Conservation (phyloP, 495 filamentous ascomycete species). For the Choiromyces venosus region DNA sequence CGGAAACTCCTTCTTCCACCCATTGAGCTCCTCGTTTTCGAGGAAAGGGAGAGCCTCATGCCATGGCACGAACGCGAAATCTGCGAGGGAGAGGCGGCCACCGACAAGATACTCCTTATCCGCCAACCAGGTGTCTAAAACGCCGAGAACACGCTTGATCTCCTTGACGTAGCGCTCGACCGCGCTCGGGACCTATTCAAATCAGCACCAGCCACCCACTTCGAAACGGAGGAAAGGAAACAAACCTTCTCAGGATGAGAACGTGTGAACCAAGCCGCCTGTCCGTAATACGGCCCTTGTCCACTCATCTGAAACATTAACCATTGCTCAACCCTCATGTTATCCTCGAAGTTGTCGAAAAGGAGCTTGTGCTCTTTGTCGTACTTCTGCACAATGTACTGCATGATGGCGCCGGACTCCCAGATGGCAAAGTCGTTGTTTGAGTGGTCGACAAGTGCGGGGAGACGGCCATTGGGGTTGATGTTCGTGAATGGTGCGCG, state of each 20-base stretch:
- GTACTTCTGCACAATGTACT: constrained; percentile 66
- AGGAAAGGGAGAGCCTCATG: constrained; percentile 15
- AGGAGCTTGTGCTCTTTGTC: constrained; percentile 58
- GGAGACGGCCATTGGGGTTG: constrained; percentile 70
- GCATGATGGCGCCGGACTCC: constrained; percentile 69
- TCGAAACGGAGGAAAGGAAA: background rate
- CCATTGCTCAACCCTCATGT: constrained; percentile 58
- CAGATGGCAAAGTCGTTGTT: constrained; percentile 63
- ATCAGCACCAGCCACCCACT: background rate
- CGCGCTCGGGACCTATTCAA: constrained; percentile 48
- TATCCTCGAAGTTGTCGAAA: constrained; percentile 48
- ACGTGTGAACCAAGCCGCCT: constrained; percentile 49
- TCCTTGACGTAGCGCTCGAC: constrained; percentile 59
- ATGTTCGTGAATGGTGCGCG: constrained; percentile 48
- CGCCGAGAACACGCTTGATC: constrained; percentile 54
- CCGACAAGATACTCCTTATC: constrained; percentile 57
- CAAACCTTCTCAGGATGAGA: constrained; percentile 52
- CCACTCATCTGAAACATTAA: constrained; percentile 58
- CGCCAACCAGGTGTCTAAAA: constrained; percentile 52
- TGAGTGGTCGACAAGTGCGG: constrained; percentile 56
- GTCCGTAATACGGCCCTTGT: constrained; percentile 41
- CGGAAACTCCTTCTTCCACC: constrained; percentile 45
- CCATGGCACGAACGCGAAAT: constrained; percentile 57
- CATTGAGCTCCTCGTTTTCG: background rate
- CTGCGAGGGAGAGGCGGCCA: constrained; percentile 54